Percentiles rank a stretch among this genome's conserved stretches.
These are phyloP conservation scores for Taxillus chinensis DNA, from an alignment of 164 flowering plant genomes.

Conservation along the genomic window DNA sequence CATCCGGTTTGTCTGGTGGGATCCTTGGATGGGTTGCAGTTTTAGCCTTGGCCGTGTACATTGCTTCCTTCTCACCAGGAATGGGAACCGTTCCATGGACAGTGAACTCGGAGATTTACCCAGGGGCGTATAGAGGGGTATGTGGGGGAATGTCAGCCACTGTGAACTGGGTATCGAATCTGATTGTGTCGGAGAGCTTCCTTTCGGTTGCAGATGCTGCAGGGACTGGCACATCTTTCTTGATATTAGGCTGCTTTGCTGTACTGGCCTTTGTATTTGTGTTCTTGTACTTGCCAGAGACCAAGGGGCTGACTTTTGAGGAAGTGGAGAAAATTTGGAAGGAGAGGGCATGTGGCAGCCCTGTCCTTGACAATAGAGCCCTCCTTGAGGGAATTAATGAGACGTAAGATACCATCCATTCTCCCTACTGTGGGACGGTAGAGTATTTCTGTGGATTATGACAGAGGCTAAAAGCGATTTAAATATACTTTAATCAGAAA, in stretches of 20 bases:
- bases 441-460: no score
- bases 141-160: slow-evolving; percentile 98
- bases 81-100: slow-evolving; percentile 99
- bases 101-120: slow-evolving; percentile 90
- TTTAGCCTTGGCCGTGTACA: slow-evolving; percentile 70
- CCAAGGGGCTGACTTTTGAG: slow-evolving; percentile 76
- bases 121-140: slow-evolving; percentile 66
- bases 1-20: slow-evolving; percentile 23
- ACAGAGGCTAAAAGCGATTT: no score
- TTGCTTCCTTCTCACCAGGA: slow-evolving; percentile 83
- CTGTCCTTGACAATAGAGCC: slow-evolving; percentile 11
- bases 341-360: slow-evolving; percentile 53
- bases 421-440: no score
- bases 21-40: slow-evolving; percentile 65
- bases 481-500: no score
- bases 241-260: slow-evolving; percentile 61
- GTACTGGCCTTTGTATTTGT: slow-evolving; percentile 65
- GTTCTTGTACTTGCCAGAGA: slow-evolving; percentile 65
- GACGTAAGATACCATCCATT: not conserved
- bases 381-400: slow-evolving; percentile 19
- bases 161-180: slow-evolving; percentile 78
- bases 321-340: slow-evolving; percentile 85
- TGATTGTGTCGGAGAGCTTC: slow-evolving; percentile 78
- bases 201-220: slow-evolving; percentile 55
- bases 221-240: slow-evolving; percentile 70